Conservation (phyloP, 345 rosid genomes). For the Corchorus capsularis region DNA sequence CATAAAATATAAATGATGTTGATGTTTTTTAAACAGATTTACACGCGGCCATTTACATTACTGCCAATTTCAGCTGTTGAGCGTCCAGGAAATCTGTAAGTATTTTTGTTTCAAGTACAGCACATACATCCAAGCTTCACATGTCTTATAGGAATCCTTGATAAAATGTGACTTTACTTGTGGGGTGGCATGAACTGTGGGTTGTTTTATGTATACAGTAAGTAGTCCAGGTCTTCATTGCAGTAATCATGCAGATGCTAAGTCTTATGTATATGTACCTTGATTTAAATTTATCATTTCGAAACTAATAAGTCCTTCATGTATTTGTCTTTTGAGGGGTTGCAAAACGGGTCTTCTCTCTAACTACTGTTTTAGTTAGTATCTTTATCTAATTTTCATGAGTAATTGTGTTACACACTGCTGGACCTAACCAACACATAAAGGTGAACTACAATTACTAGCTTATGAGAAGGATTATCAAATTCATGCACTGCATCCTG, state of each 20-base stretch:
- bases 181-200: not conserved
- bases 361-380: not conserved
- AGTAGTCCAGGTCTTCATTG: not conserved
- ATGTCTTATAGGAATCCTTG: not conserved
- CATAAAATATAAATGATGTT: not conserved
- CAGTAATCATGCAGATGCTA: not conserved
- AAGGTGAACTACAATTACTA: not conserved
- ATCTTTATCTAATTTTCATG: not conserved
- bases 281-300: not conserved
- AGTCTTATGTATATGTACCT: not conserved
- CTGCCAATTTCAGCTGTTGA: slow-evolving; percentile 80
- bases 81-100: slow-evolving; percentile 83
- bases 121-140: not conserved
- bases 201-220: not conserved
- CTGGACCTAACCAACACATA: not conserved
- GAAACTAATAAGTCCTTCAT: not conserved
- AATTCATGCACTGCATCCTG: not conserved
- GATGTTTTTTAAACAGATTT: slow-evolving; percentile 49
- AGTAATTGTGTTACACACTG: not conserved
- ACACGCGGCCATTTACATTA: slow-evolving; percentile 59
- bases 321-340: not conserved
- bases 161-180: not conserved
- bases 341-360: not conserved
- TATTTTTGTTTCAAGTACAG: slow-evolving; percentile 4
- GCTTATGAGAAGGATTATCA: slow-evolving; percentile 3